Evolutionary conservation across 2,329 filamentous ascomycete genomes (phyloP).

Genomic region (Calonectria hawksworthii): DNA sequence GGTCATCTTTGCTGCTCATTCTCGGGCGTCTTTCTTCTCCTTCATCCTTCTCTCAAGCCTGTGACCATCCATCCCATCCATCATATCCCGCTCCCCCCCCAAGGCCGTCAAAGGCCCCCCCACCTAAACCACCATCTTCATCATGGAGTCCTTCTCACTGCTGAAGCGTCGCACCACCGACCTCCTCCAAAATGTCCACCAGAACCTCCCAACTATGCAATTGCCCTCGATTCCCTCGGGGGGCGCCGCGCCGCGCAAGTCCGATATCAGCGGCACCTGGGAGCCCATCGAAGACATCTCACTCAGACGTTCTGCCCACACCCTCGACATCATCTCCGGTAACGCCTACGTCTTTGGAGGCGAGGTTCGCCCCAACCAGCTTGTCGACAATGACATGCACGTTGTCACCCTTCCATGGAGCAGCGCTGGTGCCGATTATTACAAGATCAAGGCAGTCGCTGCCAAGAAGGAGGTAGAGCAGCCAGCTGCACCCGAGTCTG

Average conservation of each 20-base stretch:
- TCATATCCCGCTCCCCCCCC: neutral
- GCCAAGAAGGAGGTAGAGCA: slow-evolving; percentile 49
- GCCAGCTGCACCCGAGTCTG: neutral
- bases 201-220: slow-evolving; percentile 56
- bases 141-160: slow-evolving; percentile 64
- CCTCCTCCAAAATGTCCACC: slow-evolving; percentile 64
- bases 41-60: slow-evolving; percentile 12
- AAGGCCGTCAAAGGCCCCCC: slow-evolving; percentile 18
- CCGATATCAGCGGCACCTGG: slow-evolving; percentile 70
- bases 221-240: slow-evolving; percentile 41
- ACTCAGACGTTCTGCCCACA: slow-evolving; percentile 82
- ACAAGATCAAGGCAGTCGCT: slow-evolving; percentile 65
- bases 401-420: slow-evolving; percentile 72
- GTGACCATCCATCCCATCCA: slow-evolving; percentile 11
- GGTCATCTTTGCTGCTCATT: slow-evolving; percentile 14
- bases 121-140: slow-evolving; percentile 29
- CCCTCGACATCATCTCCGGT: slow-evolving; percentile 70
- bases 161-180: slow-evolving; percentile 70
- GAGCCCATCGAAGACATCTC: slow-evolving; percentile 66
- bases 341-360: slow-evolving; percentile 82
- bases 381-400: slow-evolving; percentile 81
- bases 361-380: slow-evolving; percentile 75
- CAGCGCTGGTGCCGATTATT: slow-evolving; percentile 71
- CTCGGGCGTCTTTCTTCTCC: neutral
- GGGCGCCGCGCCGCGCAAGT: slow-evolving; percentile 36